Base-by-base conservation (phyloP, 2,329 filamentous ascomycete genomes). In the Neurospora crassa region DNA sequence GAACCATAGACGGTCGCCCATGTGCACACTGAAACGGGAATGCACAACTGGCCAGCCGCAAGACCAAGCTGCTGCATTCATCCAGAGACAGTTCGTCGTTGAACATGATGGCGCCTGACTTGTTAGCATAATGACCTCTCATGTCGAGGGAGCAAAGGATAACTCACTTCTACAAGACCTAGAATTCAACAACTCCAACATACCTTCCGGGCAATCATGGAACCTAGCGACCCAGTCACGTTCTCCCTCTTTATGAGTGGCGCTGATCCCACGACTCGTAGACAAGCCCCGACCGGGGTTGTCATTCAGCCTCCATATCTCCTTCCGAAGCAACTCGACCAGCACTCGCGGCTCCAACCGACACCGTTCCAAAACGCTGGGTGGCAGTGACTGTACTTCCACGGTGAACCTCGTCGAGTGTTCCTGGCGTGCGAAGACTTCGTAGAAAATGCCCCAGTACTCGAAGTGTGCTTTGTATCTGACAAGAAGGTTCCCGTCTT, bases 1-100 rank as follows among this genome's bases (percentile, higher is more conserved):
- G 89, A 6, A 87, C 85, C 85, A 91, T 87, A 42, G 87, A 89
- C 1, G 89, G 89, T 70, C 90, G 84, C 0, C 93, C 93, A 82
- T 96, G 93, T 1, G 93, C 93, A 79, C 93, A 96, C 78, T 93
- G 90, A 74, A 96, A 96, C 0, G 93, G 92, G 73, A 95, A 92
- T 0, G 83, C 84, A 74, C 91, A 94, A 0, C 76, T 77, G 0
- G 86, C 84, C n/a, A 96, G 80, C 3, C 83, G 83, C 1, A 70
- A 72, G 0, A 95, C 78, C 42, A 96, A 79, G 0, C 79, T 77
- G 11, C 80, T 75, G 75, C 92, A 95, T 74, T 93, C 85, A 0
- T 83, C 79, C 0, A 78, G 73, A 0, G 83, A 84, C 8, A 96
- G 80, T 6, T 81, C 77, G 76, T 96, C 93, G 75, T 95, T 95